phyloP scores from a whole-genome alignment of 2,329 filamentous ascomycete species.

The Magnaporthiopsis rhizophila region DNA sequence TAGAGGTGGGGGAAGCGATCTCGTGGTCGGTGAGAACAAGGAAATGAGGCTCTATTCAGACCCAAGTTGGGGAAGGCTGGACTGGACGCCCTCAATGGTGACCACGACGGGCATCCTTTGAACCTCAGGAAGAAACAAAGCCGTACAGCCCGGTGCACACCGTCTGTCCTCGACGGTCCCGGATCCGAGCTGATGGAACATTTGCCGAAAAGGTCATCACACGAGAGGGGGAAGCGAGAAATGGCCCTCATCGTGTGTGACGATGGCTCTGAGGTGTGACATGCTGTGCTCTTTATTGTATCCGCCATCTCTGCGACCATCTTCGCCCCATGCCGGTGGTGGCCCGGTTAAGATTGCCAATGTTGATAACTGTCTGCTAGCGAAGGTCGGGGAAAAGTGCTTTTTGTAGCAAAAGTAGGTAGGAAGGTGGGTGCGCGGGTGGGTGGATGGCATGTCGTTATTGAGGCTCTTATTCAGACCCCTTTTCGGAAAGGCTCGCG shows the following conservation, averaged over 20 bases:
- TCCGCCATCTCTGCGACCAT: background rate
- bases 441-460: background rate
- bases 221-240: background rate
- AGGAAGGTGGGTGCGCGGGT: background rate
- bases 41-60: background rate
- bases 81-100: background rate
- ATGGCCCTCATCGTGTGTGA: background rate
- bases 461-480: background rate
- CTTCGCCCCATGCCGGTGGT: background rate
- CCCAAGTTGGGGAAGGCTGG: background rate
- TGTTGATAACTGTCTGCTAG: background rate
- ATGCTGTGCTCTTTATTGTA: background rate
- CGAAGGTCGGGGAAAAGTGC: background rate
- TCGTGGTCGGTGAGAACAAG: background rate
- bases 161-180: background rate
- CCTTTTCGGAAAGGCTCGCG: background rate
- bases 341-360: background rate
- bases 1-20: background rate
- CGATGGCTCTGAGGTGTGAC: background rate
- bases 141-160: background rate
- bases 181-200: background rate
- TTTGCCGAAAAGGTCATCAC: background rate
- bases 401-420: background rate
- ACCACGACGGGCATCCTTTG: background rate
- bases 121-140: background rate